Evolutionary conservation across 495 filamentous ascomycete species (phyloP).

Genomic region (Tuber indicum): DNA sequence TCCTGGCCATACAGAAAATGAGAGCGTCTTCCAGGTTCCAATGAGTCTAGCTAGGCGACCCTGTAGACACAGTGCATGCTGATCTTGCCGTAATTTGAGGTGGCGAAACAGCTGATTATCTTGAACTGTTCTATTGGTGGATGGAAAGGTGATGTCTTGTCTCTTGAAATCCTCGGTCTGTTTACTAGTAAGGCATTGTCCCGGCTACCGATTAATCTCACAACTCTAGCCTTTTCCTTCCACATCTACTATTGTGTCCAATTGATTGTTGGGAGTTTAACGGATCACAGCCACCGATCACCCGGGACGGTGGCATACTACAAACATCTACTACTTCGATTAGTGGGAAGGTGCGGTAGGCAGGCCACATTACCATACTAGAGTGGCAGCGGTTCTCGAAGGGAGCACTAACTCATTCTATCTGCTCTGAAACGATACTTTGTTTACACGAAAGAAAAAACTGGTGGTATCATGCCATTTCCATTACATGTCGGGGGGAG

Average conservation of each 20-base stretch:
- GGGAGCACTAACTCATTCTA: neutral
- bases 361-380: neutral
- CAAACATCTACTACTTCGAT: neutral
- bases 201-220: neutral
- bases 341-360: neutral
- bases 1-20: neutral
- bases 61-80: neutral
- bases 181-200: neutral
- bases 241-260: neutral
- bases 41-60: neutral
- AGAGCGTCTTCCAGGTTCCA: neutral
- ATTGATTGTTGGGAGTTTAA: neutral
- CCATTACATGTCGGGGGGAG: neutral
- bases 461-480: neutral
- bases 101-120: neutral
- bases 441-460: neutral
- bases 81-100: neutral
- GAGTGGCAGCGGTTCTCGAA: neutral
- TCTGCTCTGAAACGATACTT: neutral
- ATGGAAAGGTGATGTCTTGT: neutral
- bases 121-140: neutral
- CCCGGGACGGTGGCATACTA: neutral
- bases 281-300: neutral
- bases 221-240: constrained; percentile 1
- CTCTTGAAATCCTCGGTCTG: neutral